Conservation (phyloP, 495 filamentous ascomycete species). For the Trichoderma gamsii region DNA sequence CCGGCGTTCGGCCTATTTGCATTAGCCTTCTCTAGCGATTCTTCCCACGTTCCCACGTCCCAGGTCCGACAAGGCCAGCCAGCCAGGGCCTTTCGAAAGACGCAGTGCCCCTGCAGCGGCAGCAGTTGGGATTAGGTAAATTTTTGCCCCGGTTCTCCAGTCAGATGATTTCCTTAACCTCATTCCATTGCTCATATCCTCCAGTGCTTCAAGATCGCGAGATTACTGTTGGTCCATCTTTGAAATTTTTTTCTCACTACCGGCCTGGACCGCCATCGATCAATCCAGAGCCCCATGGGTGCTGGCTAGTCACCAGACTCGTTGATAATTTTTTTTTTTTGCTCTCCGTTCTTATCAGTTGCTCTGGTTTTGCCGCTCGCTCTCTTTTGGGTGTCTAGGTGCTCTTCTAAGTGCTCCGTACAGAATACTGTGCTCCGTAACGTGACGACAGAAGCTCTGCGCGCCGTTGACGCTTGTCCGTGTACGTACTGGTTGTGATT, state of each 20-base stretch:
- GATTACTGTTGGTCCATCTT: not conserved
- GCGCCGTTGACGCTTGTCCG: too few relatives aligned
- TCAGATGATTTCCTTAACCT: conserved; percentile 14
- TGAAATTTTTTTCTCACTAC: not conserved
- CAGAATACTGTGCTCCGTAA: too few relatives aligned
- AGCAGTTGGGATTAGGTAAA: conserved; percentile 33
- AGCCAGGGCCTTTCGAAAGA: conserved; percentile 4
- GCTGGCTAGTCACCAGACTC: not conserved
- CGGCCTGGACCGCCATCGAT: conserved; percentile 11
- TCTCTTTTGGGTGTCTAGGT: not conserved
- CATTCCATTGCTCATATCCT: conserved; percentile 14
- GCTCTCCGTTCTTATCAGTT: not conserved
- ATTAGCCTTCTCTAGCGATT: not conserved
- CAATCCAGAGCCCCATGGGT: not conserved
- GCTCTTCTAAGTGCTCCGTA: too few relatives aligned
- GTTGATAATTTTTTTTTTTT: conserved; percentile 2
- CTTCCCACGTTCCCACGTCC: conserved; percentile 10
- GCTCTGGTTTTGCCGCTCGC: not conserved
- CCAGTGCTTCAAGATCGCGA: conserved; percentile 2
- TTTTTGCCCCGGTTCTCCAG: conserved; percentile 19
- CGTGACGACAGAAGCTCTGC: too few relatives aligned
- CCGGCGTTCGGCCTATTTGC: conserved; percentile 13
- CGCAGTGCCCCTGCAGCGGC: conserved; percentile 15
- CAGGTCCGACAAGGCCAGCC: not conserved
- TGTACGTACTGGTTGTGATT: not conserved